A percentile compares a stretch with the other conserved stretches of the same genome.
phyloP scores from a whole-genome alignment of 331 rosid genomes.

The Arachis monticola region DNA sequence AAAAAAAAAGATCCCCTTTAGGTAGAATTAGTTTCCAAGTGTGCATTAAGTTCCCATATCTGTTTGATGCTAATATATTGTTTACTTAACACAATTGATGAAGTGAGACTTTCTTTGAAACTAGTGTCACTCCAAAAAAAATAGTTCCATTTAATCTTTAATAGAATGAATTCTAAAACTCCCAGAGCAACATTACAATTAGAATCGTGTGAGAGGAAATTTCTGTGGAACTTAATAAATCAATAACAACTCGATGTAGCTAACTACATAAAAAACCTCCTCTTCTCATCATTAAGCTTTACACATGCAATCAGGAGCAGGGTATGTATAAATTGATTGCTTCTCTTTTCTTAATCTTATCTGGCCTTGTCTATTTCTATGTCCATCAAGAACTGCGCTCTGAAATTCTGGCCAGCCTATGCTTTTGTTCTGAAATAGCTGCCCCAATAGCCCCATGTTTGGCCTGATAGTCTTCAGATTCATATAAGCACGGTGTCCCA shows the following conservation, averaged over 20 bases:
- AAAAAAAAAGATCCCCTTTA: too few species aligned
- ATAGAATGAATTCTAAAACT: conserved; percentile 25
- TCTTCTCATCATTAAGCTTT: conserved; percentile 43
- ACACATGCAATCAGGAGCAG: conserved; percentile 92
- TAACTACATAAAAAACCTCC: conserved; percentile 5
- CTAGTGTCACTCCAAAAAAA: too few species aligned
- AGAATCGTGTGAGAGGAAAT: conserved; percentile 2
- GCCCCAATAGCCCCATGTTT: conserved; percentile 75
- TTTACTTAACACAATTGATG: too few species aligned
- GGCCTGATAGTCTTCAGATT: conserved; percentile 88
- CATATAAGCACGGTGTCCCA: conserved; percentile 72
- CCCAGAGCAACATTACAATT: conserved; percentile 23
- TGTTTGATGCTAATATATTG: background rate
- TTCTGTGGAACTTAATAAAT: background rate
- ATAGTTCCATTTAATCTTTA: background rate
- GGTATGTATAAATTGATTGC: conserved; percentile 85
- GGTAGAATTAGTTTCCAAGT: too few species aligned
- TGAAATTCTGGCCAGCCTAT: conserved; percentile 70
- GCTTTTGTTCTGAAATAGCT: conserved; percentile 76
- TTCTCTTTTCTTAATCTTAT: conserved; percentile 74
- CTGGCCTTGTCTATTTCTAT: conserved; percentile 78
- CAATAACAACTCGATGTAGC: conserved; percentile 6
- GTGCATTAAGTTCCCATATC: background rate
- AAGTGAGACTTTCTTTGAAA: too few species aligned
- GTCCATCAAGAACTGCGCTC: conserved; percentile 65